Evolutionary conservation across 768 basidiomycete species (phyloP).

Genomic region (Termitomyces sp.): DNA sequence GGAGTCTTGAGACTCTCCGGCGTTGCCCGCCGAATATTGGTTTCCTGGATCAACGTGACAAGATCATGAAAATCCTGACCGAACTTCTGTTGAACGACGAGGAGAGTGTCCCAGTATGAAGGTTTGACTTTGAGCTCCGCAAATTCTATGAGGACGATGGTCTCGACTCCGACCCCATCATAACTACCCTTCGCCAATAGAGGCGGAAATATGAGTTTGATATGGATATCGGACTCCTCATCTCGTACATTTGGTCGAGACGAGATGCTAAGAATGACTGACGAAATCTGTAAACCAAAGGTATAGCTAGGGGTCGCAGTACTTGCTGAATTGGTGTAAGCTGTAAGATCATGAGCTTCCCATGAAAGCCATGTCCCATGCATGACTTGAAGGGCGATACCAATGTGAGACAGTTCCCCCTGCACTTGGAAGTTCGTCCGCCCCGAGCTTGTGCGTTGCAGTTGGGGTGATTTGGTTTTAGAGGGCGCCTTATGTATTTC

Average conservation of each 20-base stretch:
- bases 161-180: conserved; percentile 42
- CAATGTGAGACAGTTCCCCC: conserved; percentile 41
- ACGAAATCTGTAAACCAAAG: conserved; percentile 63
- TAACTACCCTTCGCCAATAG: conserved; percentile 57
- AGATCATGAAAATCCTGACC: conserved; percentile 86
- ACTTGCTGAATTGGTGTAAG: conserved; percentile 36
- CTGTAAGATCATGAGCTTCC: conserved; percentile 48
- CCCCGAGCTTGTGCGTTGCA: conserved; percentile 20
- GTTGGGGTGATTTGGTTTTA: conserved; percentile 25
- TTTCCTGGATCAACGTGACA: conserved; percentile 59
- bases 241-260: conserved; percentile 35
- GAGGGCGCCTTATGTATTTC: conserved; percentile 47
- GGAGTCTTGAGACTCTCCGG: conserved; percentile 15
- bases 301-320: conserved; percentile 27
- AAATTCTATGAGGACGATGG: conserved; percentile 58
- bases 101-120: conserved; percentile 76
- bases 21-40: conserved; percentile 26
- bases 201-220: conserved; percentile 63
- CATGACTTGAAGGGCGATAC: conserved; percentile 75
- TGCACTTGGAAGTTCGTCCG: conserved; percentile 42
- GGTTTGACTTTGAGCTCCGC: conserved; percentile 74
- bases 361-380: conserved; percentile 84
- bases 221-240: conserved; percentile 34
- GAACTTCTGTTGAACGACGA: conserved; percentile 84
- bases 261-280: conserved; percentile 56